phyloP scores from a whole-genome alignment of 2,329 filamentous ascomycete species.

The Clathrospora elynae region DNA sequence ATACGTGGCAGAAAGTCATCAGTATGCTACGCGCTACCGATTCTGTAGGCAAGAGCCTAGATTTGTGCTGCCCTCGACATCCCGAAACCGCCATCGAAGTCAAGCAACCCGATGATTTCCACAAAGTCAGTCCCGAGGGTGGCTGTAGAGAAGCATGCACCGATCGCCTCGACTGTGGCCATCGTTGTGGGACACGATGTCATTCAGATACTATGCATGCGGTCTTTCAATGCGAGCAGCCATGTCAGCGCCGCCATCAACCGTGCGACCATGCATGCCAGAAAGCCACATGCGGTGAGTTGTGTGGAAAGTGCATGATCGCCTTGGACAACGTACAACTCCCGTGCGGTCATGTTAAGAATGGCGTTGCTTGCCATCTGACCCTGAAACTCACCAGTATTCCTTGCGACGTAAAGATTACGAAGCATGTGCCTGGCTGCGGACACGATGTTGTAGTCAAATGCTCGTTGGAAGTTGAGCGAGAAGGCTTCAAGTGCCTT shows the following conservation, averaged over 20 bases:
- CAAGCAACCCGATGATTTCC: slow-evolving; percentile 37
- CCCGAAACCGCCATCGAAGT: slow-evolving; percentile 29
- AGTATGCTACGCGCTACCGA: slow-evolving; percentile 52
- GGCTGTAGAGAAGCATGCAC: slow-evolving; percentile 34
- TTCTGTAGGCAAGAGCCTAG: slow-evolving; percentile 23
- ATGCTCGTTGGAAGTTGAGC: slow-evolving; percentile 58
- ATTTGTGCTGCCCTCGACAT: slow-evolving; percentile 40
- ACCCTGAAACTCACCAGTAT: slow-evolving; percentile 41
- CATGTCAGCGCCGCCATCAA: slow-evolving; percentile 30
- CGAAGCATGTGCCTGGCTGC: slow-evolving; percentile 60
- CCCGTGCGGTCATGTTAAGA: slow-evolving; percentile 35
- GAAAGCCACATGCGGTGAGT: slow-evolving; percentile 37
- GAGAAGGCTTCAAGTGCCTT: slow-evolving; percentile 54
- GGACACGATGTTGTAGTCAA: slow-evolving; percentile 57
- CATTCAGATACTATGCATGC: slow-evolving; percentile 41
- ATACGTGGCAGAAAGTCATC: slow-evolving; percentile 68
- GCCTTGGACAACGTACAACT: slow-evolving; percentile 27
- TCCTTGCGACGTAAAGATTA: slow-evolving; percentile 56
- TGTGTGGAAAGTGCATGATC: slow-evolving; percentile 32
- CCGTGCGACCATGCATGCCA: slow-evolving; percentile 38
- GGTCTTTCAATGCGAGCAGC: slow-evolving; percentile 31
- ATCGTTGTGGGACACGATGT: slow-evolving; percentile 35
- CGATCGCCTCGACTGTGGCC: slow-evolving; percentile 37
- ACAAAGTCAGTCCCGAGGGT: slow-evolving; percentile 36
- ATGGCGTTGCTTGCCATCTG: slow-evolving; percentile 17